Conservation (phyloP, 768 basidiomycete genomes). For the Collybiopsis luxurians region DNA sequence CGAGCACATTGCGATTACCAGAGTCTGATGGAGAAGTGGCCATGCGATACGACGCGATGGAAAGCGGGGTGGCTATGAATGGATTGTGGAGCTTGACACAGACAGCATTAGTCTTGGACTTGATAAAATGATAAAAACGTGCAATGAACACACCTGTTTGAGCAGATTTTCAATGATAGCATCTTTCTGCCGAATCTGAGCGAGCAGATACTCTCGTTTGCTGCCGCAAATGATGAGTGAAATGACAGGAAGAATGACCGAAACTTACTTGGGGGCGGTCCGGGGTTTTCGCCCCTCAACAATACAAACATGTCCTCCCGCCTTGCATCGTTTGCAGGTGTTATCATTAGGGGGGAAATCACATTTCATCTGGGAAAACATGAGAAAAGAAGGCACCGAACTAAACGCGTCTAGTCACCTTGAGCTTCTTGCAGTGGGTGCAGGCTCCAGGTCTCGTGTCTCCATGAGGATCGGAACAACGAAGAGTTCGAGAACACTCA, state of each 20-base stretch:
- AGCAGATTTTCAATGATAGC: constrained; percentile 80
- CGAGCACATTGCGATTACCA: constrained; percentile 64
- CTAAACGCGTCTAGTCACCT: constrained; percentile 44
- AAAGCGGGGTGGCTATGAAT: constrained; percentile 73
- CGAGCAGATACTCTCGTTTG: constrained; percentile 83
- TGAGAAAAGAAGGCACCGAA: not conserved
- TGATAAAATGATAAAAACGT: not conserved
- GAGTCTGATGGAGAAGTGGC: constrained; percentile 75
- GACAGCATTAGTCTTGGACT: not conserved
- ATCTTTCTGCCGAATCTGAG: constrained; percentile 87
- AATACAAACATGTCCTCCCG: constrained; percentile 72
- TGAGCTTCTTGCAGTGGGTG: constrained; percentile 83
- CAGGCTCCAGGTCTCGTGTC: constrained; percentile 70
- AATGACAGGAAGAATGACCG: constrained; percentile 3
- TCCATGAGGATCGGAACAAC: constrained; percentile 9
- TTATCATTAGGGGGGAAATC: constrained; percentile 70
- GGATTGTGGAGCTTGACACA: constrained; percentile 68
- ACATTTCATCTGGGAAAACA: constrained; percentile 73
- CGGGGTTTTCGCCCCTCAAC: constrained; percentile 81
- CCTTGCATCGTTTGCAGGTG: constrained; percentile 76
- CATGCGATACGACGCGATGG: constrained; percentile 76
- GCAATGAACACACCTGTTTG: constrained; percentile 58
- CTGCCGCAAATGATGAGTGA: constrained; percentile 30
- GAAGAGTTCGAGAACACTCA: constrained; percentile 18
- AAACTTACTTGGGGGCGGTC: constrained; percentile 75